A percentile compares a stretch with the other conserved stretches of the same genome.
Evolutionary conservation across 2,329 filamentous ascomycete species (phyloP).

Genomic region (Capronia coronata): DNA sequence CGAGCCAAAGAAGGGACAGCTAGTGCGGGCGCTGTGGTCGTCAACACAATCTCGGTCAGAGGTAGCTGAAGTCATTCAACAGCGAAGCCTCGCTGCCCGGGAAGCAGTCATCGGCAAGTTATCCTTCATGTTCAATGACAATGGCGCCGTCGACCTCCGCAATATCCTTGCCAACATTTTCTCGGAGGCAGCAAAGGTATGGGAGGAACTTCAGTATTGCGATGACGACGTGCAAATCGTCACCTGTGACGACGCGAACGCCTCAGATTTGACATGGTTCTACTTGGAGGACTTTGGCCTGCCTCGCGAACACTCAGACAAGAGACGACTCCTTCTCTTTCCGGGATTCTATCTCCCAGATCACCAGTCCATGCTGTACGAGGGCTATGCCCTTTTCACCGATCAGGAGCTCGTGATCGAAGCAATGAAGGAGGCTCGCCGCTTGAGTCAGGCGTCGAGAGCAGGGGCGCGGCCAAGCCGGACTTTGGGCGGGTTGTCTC

Average conservation of each 20-base stretch:
- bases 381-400: neutral
- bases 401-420: neutral
- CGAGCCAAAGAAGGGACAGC: neutral
- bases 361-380: neutral
- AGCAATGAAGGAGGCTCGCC: neutral
- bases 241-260: neutral
- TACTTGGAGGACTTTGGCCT: neutral
- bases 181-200: neutral
- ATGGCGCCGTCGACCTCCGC: neutral
- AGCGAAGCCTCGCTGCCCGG: neutral
- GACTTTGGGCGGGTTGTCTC: neutral
- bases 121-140: neutral
- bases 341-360: neutral
- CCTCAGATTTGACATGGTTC: neutral
- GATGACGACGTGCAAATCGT: neutral
- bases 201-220: neutral
- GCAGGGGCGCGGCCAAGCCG: slow-evolving; percentile 48
- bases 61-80: neutral
- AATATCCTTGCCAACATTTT: neutral
- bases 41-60: neutral
- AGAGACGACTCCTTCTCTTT: neutral
- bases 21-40: neutral
- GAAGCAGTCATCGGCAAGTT: neutral
- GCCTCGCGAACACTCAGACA: neutral
- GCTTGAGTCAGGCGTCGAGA: slow-evolving; percentile 38